Evolutionary conservation across 352 stramenopile species (phyloP).

Genomic region (Globisporangium mamillatum): DNA sequence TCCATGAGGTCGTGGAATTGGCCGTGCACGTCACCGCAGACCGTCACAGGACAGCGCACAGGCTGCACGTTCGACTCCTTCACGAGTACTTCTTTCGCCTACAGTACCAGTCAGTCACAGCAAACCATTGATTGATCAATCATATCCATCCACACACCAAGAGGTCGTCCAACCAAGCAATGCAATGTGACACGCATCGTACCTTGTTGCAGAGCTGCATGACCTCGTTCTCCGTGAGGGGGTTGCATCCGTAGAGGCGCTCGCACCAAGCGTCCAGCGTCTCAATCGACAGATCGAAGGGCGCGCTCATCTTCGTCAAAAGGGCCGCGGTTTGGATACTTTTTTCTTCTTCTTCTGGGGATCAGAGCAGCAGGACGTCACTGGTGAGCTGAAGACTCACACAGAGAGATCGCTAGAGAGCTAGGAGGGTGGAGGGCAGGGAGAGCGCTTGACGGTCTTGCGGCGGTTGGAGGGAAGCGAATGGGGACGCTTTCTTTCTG

Average conservation of each 20-base stretch:
- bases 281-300: slow-evolving; percentile 77
- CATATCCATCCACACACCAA: not conserved
- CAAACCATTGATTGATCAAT: not conserved
- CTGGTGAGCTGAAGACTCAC: not conserved
- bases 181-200: not conserved
- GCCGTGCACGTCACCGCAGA: slow-evolving; percentile 83
- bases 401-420: slow-evolving; percentile 1
- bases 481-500: slow-evolving; percentile 14
- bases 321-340: not conserved
- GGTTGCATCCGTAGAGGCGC: slow-evolving; percentile 92
- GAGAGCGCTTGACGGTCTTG: not conserved
- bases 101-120: not conserved
- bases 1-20: slow-evolving; percentile 73
- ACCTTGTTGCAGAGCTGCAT: slow-evolving; percentile 92
- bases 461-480: not conserved
- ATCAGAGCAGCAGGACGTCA: slow-evolving; percentile 3
- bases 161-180: not conserved
- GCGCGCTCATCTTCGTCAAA: slow-evolving; percentile 39
- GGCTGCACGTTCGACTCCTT: slow-evolving; percentile 97
- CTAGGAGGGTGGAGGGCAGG: not conserved
- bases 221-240: slow-evolving; percentile 94
- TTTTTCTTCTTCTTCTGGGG: not conserved
- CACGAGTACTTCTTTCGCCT: slow-evolving; percentile 96
- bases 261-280: slow-evolving; percentile 94
- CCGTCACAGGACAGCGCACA: slow-evolving; percentile 95